These are phyloP conservation scores for Saccharomycopsis babjevae DNA, from an alignment of 805 yeast species.

Conservation along the genomic window DNA sequence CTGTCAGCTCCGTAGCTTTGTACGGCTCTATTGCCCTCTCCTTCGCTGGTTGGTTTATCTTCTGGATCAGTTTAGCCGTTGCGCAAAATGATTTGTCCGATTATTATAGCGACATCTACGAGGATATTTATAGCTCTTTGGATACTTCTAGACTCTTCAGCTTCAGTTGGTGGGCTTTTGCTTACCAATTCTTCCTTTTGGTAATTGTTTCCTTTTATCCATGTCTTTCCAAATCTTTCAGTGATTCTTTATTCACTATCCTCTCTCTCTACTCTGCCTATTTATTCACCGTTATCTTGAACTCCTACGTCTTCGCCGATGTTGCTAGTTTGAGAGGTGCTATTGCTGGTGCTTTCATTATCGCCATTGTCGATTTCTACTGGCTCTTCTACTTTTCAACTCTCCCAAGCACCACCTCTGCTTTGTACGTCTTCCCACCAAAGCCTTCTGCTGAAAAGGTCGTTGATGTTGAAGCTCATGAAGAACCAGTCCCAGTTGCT, in stretches of 20 bases:
- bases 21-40: neutral
- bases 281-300: neutral
- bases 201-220: neutral
- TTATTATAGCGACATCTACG: neutral
- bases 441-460: neutral
- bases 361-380: slow-evolving; percentile 1
- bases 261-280: neutral
- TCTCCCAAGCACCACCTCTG: neutral
- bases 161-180: slow-evolving; percentile 4
- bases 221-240: neutral
- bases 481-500: neutral
- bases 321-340: neutral
- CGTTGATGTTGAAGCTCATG: neutral
- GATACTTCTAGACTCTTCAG: neutral
- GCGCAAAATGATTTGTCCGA: neutral
- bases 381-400: slow-evolving; percentile 5
- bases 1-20: neutral
- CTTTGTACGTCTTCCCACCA: neutral
- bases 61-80: neutral
- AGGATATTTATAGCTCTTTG: neutral
- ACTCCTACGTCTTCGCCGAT: neutral
- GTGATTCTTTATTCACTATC: neutral
- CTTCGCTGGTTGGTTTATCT: slow-evolving; percentile 1
- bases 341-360: neutral
- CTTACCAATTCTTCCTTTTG: slow-evolving; percentile 2